Base-by-base conservation (phyloP, 768 basidiomycete species). In the Leccinum disarticulatum region DNA sequence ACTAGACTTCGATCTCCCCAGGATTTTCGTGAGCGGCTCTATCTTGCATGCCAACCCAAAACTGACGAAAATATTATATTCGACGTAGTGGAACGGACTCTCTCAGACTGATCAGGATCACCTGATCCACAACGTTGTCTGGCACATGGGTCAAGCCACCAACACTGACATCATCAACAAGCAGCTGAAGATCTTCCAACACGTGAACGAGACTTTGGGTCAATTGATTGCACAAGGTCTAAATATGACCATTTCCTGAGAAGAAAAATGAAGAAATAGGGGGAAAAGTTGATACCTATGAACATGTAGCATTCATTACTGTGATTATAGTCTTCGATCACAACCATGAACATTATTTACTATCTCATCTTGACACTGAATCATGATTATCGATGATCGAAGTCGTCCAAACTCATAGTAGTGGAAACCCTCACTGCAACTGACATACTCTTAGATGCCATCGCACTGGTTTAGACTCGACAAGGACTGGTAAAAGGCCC, bases 1-100 rank as follows among this genome's bases (percentile, higher is more conserved):
- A 55, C 63, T 74, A 47, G 77, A 79, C 58, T 79, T 77, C 58
- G 77, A 75, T 17, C 74, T 73, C 61, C 75, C 78, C 17, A 70
- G 74, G 48, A 64, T 69, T 35, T 79, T 77, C 64, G 67, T 66
- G 30, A 48, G 67, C 46, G 11, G 15, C 8, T 30, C 14, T 28
- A 31, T 5, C 13, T n/a, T 10, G 36, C 27, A 46, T n/a, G 14
- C 14, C 13, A 10, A 35, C 13, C 15, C 19, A 17, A 19, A 14
- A 54, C 49, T 53, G 14, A 47, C n/a, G 25, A 25, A 25, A 1
- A 19, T n/a, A 11, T 2, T 28, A 19, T n/a, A 11, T 2, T 28
- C 27, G 19, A 48, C 17, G 33, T 30, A 68, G 67, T 78, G 77
- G 77, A 66, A 64, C 43, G 55, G 66, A 53, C 70, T 78, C 33